These are phyloP conservation scores for Tricholoma saponaceum DNA, from an alignment of 768 basidiomycete species.

Conservation along the genomic window DNA sequence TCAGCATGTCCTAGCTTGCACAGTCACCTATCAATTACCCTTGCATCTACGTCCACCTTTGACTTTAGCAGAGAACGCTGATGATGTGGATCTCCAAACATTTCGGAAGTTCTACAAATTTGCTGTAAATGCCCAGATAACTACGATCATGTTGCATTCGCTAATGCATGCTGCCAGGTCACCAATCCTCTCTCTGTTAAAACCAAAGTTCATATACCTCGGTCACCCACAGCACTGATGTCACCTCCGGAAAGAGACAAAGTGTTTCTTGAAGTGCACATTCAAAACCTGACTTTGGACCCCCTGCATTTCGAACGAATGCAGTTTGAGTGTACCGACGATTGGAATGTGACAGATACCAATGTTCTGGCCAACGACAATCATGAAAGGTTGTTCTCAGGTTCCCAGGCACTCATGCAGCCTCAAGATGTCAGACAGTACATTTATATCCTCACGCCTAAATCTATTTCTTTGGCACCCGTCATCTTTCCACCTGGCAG, in stretches of 20 bases:
- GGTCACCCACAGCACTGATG: constrained; percentile 68
- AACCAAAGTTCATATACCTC: constrained; percentile 83
- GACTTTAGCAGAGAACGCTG: constrained; percentile 43
- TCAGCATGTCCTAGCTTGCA: constrained; percentile 84
- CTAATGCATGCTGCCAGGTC: constrained; percentile 45
- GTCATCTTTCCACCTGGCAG: constrained; percentile 59
- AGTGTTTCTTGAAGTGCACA: constrained; percentile 88
- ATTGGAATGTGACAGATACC: constrained; percentile 56
- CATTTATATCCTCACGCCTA: constrained; percentile 74
- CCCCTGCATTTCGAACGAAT: constrained; percentile 81
- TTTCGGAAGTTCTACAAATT: constrained; percentile 94
- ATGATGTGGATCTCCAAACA: constrained; percentile 56
- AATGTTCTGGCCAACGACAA: constrained; percentile 34
- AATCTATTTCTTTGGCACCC: constrained; percentile 37
- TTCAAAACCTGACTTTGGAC: constrained; percentile 81
- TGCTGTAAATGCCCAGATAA: constrained; percentile 48
- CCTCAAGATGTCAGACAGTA: constrained; percentile 87
- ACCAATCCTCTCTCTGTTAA: constrained; percentile 95
- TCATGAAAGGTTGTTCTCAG: constrained; percentile 48
- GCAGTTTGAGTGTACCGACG: constrained; percentile 67
- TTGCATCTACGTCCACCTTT: constrained; percentile 48
- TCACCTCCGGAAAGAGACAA: constrained; percentile 67
- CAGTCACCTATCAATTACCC: constrained; percentile 77
- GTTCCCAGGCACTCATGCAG: constrained; percentile 66
- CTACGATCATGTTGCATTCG: not conserved